Percentiles rank a stretch among this genome's conserved stretches.
phyloP scores from a whole-genome alignment of 176 grass and related monocot species.

The barley (Hordeum vulgare) region MorexV3_pseudomolecules_assembly NC_058520.1:14532758-14533257 shows the following conservation, averaged over 20 bases:
- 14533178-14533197: not conserved
- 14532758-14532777: too few species aligned
- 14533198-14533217: not conserved
- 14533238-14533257: not conserved
- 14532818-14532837: too few species aligned
- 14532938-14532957: too few species aligned
- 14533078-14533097: conserved; percentile 17
- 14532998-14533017: not conserved
- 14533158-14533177: not conserved
- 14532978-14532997: not conserved
- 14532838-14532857: too few species aligned
- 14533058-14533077: conserved; percentile 14
- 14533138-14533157: conserved; percentile 28
- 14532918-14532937: too few species aligned
- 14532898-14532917: too few species aligned
- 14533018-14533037: not conserved
- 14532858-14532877: too few species aligned
- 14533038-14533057: not conserved
- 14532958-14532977: not conserved
- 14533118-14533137: conserved; percentile 21
- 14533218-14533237: not conserved
- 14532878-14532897: too few species aligned
- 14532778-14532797: too few species aligned
- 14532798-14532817: too few species aligned
- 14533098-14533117: conserved; percentile 47